These are phyloP conservation scores for Trichoderma sp. DNA, from an alignment of 2,329 filamentous ascomycete species.

Conservation along the genomic window DNA sequence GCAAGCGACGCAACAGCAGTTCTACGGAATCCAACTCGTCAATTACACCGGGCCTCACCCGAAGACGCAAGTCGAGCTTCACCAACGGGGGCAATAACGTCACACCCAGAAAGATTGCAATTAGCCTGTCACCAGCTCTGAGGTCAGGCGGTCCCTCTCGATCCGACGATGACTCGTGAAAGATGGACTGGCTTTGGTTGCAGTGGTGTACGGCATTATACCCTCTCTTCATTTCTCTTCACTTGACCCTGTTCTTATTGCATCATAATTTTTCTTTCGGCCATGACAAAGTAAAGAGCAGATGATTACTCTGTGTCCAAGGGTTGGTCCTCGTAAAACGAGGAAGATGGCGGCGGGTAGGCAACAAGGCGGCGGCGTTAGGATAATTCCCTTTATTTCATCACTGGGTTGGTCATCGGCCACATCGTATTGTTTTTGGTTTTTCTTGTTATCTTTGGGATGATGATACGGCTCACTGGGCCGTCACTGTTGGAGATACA, in stretches of 20 bases:
- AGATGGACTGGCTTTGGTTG: not conserved
- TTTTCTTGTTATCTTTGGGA: not conserved
- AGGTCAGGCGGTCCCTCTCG: slow-evolving; percentile 39
- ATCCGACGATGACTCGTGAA: slow-evolving; percentile 40
- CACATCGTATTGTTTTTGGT: not conserved
- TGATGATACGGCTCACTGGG: not conserved
- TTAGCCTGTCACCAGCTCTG: slow-evolving; percentile 51
- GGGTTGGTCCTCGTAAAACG: slow-evolving; percentile 10
- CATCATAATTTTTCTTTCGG: not conserved
- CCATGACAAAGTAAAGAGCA: slow-evolving; percentile 8
- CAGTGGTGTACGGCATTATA: slow-evolving; percentile 21
- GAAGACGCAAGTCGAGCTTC: slow-evolving; percentile 40
- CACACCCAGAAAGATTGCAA: slow-evolving; percentile 54
- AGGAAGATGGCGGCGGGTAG: not conserved
- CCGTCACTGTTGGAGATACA: not conserved
- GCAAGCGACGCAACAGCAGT: slow-evolving; percentile 60
- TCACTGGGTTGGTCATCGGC: not conserved
- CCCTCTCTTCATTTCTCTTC: not conserved
- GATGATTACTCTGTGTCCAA: slow-evolving; percentile 5
- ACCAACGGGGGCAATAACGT: slow-evolving; percentile 40
- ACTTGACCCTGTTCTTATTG: not conserved
- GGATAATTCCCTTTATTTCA: not conserved
- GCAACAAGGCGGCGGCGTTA: slow-evolving; percentile 16
- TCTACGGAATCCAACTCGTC: slow-evolving; percentile 45
- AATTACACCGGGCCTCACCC: slow-evolving; percentile 32